These are phyloP conservation scores for Xylariaceae sp. DNA, from an alignment of 2,329 filamentous ascomycete genomes.

Conservation along the genomic window DNA sequence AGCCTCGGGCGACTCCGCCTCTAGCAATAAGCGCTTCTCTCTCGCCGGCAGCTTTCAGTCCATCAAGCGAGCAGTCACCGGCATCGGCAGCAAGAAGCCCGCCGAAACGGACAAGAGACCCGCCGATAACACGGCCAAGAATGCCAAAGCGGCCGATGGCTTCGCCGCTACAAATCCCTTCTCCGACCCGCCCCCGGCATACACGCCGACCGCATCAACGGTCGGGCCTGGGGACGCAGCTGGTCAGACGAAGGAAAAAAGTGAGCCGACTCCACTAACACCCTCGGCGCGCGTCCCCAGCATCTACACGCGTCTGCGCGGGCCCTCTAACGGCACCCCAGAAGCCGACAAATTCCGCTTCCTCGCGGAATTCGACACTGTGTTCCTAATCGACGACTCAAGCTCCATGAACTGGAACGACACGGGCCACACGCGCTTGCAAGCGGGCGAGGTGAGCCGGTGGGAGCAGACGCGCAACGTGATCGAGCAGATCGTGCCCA, in stretches of 20 bases:
- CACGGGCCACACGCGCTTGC: slow-evolving; percentile 27
- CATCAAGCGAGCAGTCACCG: slow-evolving; percentile 13
- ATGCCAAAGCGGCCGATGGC: neutral
- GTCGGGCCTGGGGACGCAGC: neutral
- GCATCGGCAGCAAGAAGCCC: slow-evolving; percentile 3
- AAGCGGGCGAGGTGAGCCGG: slow-evolving; percentile 7
- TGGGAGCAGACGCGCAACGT: slow-evolving; percentile 72
- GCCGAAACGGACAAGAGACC: neutral
- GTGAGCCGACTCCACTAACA: neutral
- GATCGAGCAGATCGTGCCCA: slow-evolving; percentile 68
- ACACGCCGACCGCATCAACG: slow-evolving; percentile 7
- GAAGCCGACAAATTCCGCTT: slow-evolving; percentile 48
- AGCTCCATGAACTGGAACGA: slow-evolving; percentile 69
- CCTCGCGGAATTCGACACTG: slow-evolving; percentile 73
- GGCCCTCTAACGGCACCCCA: neutral
- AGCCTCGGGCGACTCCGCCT: neutral
- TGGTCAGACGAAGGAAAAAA: neutral
- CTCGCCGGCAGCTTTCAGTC: slow-evolving; percentile 10
- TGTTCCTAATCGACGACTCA: slow-evolving; percentile 91
- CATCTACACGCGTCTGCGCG: slow-evolving; percentile 4
- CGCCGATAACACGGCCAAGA: neutral
- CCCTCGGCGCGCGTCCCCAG: neutral
- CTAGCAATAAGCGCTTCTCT: slow-evolving; percentile 10
- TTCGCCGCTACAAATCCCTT: slow-evolving; percentile 11
- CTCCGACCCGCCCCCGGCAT: slow-evolving; percentile 22